phyloP scores from a whole-genome alignment of 106 monocot genomes.

The Acorus gramineus region DNA sequence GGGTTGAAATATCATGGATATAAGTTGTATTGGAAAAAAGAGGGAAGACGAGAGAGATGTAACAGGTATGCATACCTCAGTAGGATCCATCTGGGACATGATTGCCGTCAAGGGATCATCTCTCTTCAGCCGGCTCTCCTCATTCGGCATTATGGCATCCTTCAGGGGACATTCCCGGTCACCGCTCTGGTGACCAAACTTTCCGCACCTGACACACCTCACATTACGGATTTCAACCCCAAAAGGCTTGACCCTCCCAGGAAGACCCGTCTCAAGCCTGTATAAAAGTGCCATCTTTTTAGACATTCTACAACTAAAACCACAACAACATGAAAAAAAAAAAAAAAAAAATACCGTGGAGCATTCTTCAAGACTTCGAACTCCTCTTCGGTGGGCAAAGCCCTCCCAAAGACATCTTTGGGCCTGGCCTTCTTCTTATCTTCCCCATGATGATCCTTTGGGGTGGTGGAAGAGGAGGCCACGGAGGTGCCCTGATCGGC shows the following conservation, averaged over 20 bases:
- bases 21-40: no score
- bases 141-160: constrained; percentile 96
- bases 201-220: constrained; percentile 85
- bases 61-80: constrained; percentile 37
- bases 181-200: constrained; percentile 91
- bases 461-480: no score
- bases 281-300: background rate
- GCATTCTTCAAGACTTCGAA: constrained; percentile 98
- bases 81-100: constrained; percentile 61
- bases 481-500: no score
- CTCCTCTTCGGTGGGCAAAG: constrained; percentile 95
- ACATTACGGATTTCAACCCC: constrained; percentile 94
- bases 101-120: constrained; percentile 94
- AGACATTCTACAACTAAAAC: no score
- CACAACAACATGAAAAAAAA: background rate
- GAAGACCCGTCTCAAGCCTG: constrained; percentile 85
- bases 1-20: no score
- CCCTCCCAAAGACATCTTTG: constrained; percentile 86
- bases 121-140: constrained; percentile 81
- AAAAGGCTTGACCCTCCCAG: constrained; percentile 83
- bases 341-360: constrained; percentile 44
- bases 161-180: constrained; percentile 94
- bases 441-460: constrained; percentile 5
- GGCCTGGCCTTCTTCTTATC: constrained; percentile 67
- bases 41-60: constrained; percentile 1